These are phyloP conservation scores for Euphorbia peplus DNA, from an alignment of 345 rosid genomes.

Conservation along the genomic window DNA sequence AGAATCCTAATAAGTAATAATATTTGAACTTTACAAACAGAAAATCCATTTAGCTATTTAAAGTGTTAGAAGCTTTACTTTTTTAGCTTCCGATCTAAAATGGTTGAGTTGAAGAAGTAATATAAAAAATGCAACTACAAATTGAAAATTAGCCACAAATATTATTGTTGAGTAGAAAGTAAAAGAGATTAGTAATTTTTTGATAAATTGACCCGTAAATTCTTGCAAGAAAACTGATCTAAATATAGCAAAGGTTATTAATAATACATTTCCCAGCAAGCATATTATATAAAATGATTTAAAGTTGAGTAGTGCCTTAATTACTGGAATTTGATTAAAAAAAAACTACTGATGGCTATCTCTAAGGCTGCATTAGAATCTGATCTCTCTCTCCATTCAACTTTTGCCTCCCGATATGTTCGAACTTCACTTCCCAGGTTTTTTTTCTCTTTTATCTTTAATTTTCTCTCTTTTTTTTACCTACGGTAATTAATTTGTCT, in stretches of 20 bases:
- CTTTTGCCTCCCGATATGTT: conserved; percentile 30
- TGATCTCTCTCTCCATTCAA: conserved; percentile 21
- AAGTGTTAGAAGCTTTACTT: neutral
- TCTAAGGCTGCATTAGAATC: conserved; percentile 22
- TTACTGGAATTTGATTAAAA: no score
- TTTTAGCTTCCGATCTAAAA: no score
- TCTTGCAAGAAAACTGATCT: conserved; percentile 1
- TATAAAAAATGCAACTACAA: neutral
- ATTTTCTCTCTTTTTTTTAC: no score
- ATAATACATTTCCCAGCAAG: neutral
- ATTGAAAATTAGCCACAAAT: neutral
- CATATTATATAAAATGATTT: no score
- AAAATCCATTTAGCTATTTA: no score
- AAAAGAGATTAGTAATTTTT: neutral
- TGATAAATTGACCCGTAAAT: neutral
- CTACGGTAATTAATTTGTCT: no score
- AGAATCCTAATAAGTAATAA: neutral
- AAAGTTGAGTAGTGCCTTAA: no score
- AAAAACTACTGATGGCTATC: conserved; percentile 11
- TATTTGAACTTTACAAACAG: no score
- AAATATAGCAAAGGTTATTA: neutral
- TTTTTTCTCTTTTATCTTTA: neutral
- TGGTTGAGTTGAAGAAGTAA: neutral
- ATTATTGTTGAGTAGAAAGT: neutral
- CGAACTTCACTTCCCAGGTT: conserved; percentile 27